Percentiles rank a stretch among this genome's conserved stretches.
Conservation (phyloP, 2,329 filamentous ascomycete species). For the Cladophialophora yegresii region DNA sequence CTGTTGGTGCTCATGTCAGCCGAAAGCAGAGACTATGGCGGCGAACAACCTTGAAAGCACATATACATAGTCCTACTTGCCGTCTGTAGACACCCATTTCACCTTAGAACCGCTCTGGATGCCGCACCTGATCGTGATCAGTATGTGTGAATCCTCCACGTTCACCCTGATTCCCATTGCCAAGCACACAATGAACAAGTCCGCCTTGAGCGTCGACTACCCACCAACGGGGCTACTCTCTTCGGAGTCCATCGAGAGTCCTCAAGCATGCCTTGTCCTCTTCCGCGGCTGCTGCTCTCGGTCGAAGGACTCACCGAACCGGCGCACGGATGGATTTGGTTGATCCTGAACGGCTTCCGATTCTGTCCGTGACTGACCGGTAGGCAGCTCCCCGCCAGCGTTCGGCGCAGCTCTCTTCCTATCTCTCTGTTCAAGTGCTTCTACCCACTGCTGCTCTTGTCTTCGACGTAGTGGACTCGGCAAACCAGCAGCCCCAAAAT, state of each 20-base stretch:
- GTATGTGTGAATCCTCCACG: neutral
- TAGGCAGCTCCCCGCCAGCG: neutral
- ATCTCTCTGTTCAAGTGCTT: constrained; percentile 5
- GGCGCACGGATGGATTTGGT: neutral
- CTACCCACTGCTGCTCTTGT: constrained; percentile 9
- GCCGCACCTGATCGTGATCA: no score
- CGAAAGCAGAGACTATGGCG: no score
- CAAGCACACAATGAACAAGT: neutral
- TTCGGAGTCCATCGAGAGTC: no score
- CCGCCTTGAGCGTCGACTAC: no score
- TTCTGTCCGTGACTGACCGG: neutral
- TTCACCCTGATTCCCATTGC: neutral
- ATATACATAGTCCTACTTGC: no score
- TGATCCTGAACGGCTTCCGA: neutral
- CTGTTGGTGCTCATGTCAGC: no score
- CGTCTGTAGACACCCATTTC: no score
- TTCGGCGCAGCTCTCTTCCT: neutral
- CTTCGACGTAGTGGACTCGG: constrained; percentile 6
- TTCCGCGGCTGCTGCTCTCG: constrained; percentile 1
- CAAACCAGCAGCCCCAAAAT: constrained; percentile 3
- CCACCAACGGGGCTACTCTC: neutral
- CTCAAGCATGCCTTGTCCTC: neutral
- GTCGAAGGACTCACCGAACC: neutral
- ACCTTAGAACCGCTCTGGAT: no score
- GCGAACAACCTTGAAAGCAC: no score